phyloP scores from a whole-genome alignment of 108 stramenopile species.

The Mayamaea pseudoterrestris region DNA sequence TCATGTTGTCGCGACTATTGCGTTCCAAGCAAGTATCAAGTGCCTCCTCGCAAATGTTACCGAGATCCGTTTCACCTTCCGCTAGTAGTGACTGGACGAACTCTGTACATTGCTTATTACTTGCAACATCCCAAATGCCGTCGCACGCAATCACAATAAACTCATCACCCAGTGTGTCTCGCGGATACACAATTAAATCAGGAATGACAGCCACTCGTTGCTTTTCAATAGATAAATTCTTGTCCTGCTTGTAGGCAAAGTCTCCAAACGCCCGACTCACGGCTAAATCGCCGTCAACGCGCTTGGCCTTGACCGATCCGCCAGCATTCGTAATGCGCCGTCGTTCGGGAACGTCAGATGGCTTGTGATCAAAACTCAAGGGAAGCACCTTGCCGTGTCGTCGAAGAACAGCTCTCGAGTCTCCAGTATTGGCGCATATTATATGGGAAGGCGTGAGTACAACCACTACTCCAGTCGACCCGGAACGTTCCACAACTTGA shows the following conservation, averaged over 20 bases:
- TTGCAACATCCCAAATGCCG: constrained; percentile 92
- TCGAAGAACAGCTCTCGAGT: constrained; percentile 79
- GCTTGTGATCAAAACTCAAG: constrained; percentile 94
- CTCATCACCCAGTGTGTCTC: constrained; percentile 60
- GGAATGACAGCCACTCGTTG: constrained; percentile 82
- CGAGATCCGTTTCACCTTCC: constrained; percentile 49
- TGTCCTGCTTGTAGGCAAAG: constrained; percentile 57
- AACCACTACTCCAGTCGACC: constrained; percentile 81
- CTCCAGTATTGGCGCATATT: constrained; percentile 94
- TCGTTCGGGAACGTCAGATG: constrained; percentile 59
- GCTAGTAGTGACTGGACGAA: constrained; percentile 37
- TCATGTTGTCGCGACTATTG: constrained; percentile 64
- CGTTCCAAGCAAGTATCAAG: constrained; percentile 50
- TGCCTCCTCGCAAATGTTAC: constrained; percentile 61
- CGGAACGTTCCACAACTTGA: constrained; percentile 41
- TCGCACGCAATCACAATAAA: constrained; percentile 85
- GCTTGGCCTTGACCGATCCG: constrained; percentile 67
- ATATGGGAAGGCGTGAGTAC: constrained; percentile 83
- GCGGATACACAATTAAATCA: constrained; percentile 54
- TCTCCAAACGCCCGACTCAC: constrained; percentile 93
- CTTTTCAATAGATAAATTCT: constrained; percentile 6
- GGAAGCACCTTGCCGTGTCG: constrained; percentile 42
- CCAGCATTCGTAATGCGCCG: constrained; percentile 56
- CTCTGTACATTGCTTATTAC: constrained; percentile 63
- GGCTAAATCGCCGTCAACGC: constrained; percentile 95